Base-by-base conservation (phyloP, 208 protist species). In the Leishmania aethiopica region DNA sequence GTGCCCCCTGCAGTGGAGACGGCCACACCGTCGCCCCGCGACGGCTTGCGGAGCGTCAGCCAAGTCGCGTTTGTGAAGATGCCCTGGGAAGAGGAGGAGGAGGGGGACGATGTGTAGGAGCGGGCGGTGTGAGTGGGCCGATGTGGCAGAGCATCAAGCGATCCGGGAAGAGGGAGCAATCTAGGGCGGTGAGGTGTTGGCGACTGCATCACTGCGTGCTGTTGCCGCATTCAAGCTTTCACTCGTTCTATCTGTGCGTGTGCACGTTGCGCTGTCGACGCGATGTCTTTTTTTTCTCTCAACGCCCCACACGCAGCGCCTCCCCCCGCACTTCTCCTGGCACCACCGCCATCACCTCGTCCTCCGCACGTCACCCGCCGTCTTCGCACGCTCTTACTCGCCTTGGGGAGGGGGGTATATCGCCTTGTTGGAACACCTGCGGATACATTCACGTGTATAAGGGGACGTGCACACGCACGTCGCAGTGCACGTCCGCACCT, bases 41-140 rank as follows among this genome's bases (percentile, higher is more conserved):
- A 51, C n/a, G 75, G 22, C 22, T 32, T 28, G 6, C 42, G 37
- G 4, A 75, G 75, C 57, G n/a, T 40, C 45, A 59, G 47, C 28
- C 57, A 71, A 32, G 62, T 96, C 37, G 86, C 89, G 53, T 97
- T 97, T 78, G 87, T 88, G 13, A 87, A 89, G 59, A 97, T 97
- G 94, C 94, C 92, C n/a, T 97, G 92, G 92, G 94, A 96, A 55
- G 94, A 96, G 79, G 91, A 95, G 51, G 94, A 96, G 60, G 94
- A 96, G 79, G 91, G 94, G 51, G 91, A 92, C 22, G 84, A 90
- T 8, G 84, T 91, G 37, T 89, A 92, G 45, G 82, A 89, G 13
- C 79, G 15, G 7, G n/a, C 35, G 32, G 3, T 28, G 35, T 75
- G 47, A 32, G 67, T 72, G 40, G 25, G 8, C 7, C 25, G 40